phyloP scores from a whole-genome alignment of 345 rosid genomes.

The Lumnitzera littorea region DNA sequence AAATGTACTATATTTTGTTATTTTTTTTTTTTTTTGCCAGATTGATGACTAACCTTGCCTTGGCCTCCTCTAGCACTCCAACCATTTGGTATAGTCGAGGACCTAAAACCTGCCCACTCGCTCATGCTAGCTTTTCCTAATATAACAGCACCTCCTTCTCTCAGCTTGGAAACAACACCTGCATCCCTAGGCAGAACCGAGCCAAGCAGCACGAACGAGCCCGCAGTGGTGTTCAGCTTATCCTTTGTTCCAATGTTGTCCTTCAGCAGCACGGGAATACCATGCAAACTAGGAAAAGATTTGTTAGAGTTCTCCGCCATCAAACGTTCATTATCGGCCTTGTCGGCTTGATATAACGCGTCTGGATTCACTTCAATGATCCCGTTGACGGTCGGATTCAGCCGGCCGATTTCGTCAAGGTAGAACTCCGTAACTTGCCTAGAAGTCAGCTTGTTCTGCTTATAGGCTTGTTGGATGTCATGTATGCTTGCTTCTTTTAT shows the following conservation, averaged over 20 bases:
- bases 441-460: constrained; percentile 29
- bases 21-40: too few relatives aligned
- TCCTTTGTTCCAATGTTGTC: constrained; percentile 50
- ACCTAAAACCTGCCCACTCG: constrained; percentile 42
- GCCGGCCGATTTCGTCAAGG: constrained; percentile 16
- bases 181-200: constrained; percentile 41
- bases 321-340: constrained; percentile 27
- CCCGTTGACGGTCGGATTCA: constrained; percentile 27
- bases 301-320: not conserved
- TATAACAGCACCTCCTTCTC: constrained; percentile 43
- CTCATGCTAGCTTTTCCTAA: constrained; percentile 54
- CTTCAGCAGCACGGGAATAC: constrained; percentile 50
- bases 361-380: constrained; percentile 40
- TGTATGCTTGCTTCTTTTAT: constrained; percentile 32
- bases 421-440: constrained; percentile 31
- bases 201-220: constrained; percentile 35
- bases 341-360: constrained; percentile 23
- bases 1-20: not conserved
- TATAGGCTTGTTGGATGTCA: constrained; percentile 27
- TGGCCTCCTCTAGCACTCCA: constrained; percentile 45
- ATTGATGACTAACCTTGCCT: constrained; percentile 26
- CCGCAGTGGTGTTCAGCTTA: constrained; percentile 44
- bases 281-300: constrained; percentile 22
- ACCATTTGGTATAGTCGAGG: constrained; percentile 20
- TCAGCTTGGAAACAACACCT: constrained; percentile 35